A percentile compares a stretch with the other conserved stretches of the same genome.
Evolutionary conservation across 257 asterid genomes (phyloP).

Genomic region (Leonotis leonurus): DNA sequence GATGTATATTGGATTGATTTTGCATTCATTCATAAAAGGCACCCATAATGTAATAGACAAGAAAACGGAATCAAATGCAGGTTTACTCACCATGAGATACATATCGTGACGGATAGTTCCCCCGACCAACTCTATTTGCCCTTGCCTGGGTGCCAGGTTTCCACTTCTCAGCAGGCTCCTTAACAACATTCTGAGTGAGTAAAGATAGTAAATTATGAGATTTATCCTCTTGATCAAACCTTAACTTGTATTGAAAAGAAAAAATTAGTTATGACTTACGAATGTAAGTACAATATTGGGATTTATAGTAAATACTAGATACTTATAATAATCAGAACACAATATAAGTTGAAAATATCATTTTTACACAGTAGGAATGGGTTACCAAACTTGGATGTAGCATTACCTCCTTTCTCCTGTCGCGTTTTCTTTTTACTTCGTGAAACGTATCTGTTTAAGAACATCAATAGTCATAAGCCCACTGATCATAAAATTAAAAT

Average conservation of each 20-base stretch:
- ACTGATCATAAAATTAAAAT: constrained; percentile 8
- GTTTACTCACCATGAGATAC: constrained; percentile 54
- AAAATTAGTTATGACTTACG: neutral
- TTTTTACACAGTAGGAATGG: neutral
- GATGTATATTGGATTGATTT: no score
- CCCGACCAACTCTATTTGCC: constrained; percentile 58
- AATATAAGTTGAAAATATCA: no score
- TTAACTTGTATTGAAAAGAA: neutral
- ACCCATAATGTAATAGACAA: neutral
- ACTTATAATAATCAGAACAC: no score
- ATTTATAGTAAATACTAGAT: neutral
- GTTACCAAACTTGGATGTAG: constrained; percentile 3
- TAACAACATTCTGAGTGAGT: constrained; percentile 46
- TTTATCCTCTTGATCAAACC: neutral
- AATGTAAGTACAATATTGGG: neutral
- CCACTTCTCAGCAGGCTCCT: constrained; percentile 69
- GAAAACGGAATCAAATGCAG: constrained; percentile 2
- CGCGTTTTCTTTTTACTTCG: constrained; percentile 79
- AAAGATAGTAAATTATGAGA: neutral
- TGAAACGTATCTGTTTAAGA: constrained; percentile 72
- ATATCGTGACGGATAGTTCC: constrained; percentile 48
- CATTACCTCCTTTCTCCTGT: constrained; percentile 69
- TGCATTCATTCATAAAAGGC: neutral
- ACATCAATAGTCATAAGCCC: constrained; percentile 20
- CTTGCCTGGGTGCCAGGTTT: constrained; percentile 58